phyloP scores from a whole-genome alignment of 148 eudicot species.

The Beta vulgaris region DNA sequence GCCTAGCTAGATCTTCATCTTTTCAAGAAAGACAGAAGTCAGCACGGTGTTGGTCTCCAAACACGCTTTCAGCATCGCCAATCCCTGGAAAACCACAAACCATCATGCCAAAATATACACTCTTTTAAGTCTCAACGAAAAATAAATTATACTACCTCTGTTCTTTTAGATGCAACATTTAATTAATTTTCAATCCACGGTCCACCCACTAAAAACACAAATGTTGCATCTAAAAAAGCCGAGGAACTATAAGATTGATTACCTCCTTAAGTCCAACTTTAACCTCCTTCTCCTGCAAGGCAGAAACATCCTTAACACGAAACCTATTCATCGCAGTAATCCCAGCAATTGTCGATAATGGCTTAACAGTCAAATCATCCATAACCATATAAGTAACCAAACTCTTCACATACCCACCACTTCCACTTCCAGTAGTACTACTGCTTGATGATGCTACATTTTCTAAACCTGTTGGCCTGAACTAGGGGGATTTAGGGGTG shows the following conservation, averaged over 20 bases:
- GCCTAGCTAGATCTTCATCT: background rate
- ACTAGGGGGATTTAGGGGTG: background rate
- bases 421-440: too few species aligned
- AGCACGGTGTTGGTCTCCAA: constrained; percentile 14
- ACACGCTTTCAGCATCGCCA: constrained; percentile 16
- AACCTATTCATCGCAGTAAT: constrained; percentile 19
- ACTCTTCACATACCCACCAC: constrained; percentile 28
- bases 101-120: too few species aligned
- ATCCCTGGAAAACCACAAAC: too few species aligned
- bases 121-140: too few species aligned
- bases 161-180: too few species aligned
- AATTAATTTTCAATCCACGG: too few species aligned
- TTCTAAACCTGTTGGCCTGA: background rate
- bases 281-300: constrained; percentile 20
- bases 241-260: too few species aligned
- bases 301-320: constrained; percentile 8
- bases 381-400: constrained; percentile 32
- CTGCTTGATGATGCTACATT: background rate
- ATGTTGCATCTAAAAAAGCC: too few species aligned
- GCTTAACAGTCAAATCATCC: constrained; percentile 27
- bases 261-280: constrained; percentile 25
- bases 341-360: constrained; percentile 24
- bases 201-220: too few species aligned
- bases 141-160: too few species aligned
- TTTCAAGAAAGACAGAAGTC: constrained; percentile 16